phyloP scores from a whole-genome alignment of 352 stramenopile genomes.

The Globisporangium emineosum region DNA sequence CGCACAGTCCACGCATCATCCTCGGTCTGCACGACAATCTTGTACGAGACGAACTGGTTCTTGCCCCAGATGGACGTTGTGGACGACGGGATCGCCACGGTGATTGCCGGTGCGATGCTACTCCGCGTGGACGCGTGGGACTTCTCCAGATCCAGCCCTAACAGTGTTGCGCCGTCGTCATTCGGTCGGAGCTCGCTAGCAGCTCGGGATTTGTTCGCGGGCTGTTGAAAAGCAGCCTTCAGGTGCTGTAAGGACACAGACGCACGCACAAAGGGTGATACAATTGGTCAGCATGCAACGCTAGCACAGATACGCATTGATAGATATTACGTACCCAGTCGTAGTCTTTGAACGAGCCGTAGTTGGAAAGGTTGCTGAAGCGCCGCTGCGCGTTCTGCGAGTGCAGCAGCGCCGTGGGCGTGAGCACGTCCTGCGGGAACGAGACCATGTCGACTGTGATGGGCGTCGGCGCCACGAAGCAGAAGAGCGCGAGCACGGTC shows the following conservation, averaged over 20 bases:
- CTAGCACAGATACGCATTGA: not conserved
- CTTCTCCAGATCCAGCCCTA: slow-evolving; percentile 1
- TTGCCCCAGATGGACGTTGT: slow-evolving; percentile 72
- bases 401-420: slow-evolving; percentile 59
- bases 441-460: slow-evolving; percentile 51
- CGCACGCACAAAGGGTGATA: not conserved
- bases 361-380: slow-evolving; percentile 37
- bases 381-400: slow-evolving; percentile 29
- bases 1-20: slow-evolving; percentile 67
- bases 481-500: slow-evolving; percentile 45
- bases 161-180: not conserved
- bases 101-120: slow-evolving; percentile 28
- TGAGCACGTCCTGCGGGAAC: slow-evolving; percentile 40
- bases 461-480: slow-evolving; percentile 43
- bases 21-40: slow-evolving; percentile 69
- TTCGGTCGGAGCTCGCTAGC: not conserved
- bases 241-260: slow-evolving; percentile 6
- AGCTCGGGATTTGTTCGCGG: not conserved
- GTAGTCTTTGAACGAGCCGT: slow-evolving; percentile 56
- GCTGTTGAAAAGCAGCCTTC: slow-evolving; percentile 1
- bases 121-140: slow-evolving; percentile 20
- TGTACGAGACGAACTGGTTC: slow-evolving; percentile 69
- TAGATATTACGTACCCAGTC: slow-evolving; percentile 25
- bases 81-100: slow-evolving; percentile 60
- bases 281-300: not conserved